A percentile compares a stretch with the other conserved stretches of the same genome.
Evolutionary conservation across 2,329 filamentous ascomycete species (phyloP).

Genomic region (Mariannaea elegans): DNA sequence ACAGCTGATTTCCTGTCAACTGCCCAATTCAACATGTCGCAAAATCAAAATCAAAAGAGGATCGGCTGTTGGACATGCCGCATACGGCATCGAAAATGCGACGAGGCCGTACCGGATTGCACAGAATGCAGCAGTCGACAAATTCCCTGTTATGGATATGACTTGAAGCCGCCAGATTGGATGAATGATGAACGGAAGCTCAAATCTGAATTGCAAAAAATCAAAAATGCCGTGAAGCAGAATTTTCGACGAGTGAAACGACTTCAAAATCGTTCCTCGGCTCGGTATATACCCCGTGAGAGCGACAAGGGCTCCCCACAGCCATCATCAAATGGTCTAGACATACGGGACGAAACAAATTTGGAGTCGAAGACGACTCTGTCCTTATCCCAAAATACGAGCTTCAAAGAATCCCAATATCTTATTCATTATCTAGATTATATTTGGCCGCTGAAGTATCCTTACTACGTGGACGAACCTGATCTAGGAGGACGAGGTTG

Average conservation of each 20-base stretch:
- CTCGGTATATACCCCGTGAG: no score
- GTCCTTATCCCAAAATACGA: no score
- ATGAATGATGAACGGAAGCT: constrained; percentile 41
- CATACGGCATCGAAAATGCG: not conserved
- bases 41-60: no score
- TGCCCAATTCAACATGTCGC: no score
- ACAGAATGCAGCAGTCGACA: constrained; percentile 29
- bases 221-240: constrained; percentile 37
- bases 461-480: constrained; percentile 38
- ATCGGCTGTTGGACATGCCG: not conserved
- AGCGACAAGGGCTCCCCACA: not conserved
- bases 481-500: constrained; percentile 39
- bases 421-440: constrained; percentile 42
- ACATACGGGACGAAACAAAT: no score
- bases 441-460: constrained; percentile 40
- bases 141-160: constrained; percentile 41
- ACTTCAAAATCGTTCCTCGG: constrained; percentile 14
- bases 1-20: no score
- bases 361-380: no score
- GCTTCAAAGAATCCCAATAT: constrained; percentile 41
- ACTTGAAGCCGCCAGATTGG: constrained; percentile 45
- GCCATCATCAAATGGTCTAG: no score
- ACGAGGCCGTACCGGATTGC: not conserved
- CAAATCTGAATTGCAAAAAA: constrained; percentile 39
- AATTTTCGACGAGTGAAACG: constrained; percentile 32